Base-by-base conservation (phyloP, 1,139 yeast species). In the Debaryomyces nepalensis region DNA sequence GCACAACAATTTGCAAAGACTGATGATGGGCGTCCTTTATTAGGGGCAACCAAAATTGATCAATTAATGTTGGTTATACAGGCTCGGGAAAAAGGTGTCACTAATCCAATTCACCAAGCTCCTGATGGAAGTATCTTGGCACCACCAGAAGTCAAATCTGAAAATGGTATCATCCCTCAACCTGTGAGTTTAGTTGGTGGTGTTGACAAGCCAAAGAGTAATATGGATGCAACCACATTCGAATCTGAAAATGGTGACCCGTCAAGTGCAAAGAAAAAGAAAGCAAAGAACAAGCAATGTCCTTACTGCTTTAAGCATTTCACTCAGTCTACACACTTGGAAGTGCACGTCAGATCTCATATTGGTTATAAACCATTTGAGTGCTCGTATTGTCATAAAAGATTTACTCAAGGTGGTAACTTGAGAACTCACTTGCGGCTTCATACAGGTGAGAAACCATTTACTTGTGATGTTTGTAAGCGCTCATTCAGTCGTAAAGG, bases 381-480 rank as follows among this genome's bases (percentile, higher is more conserved):
- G 58, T 91, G 98, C 61, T 71, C 74, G 5, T 87, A 73, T 57
- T 91, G 95, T 63, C 85, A 81, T 44, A 89, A 89, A 63, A 70
- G 85, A 44, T 91, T 91, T 56, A 87, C 95, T 0, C 98, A 91
- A 61, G 95, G 96, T 49, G 96, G 97, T 11, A 93, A 91, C 62
- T 70, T 91, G 56, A 76, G 95, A 49, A 89, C 96, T 1, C 98
- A 91, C 67, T 71, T 84, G 52, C 73, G 97, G 48, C 72, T 90
- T 19, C 97, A 91, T 58, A 90, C 97, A 1, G 97, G 97, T 21
- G 96, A 88, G 54, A 86, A 86, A 59, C 97, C 97, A 4, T 88
- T 85, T 54, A 72, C 77, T 33, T 89, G 96, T 65, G 84, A 82
- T 22, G 66, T 77, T 10, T 89, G 97, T 61, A 78, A 77, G 21